phyloP scores from a whole-genome alignment of 768 basidiomycete genomes.

The Boletellus ananas region DNA sequence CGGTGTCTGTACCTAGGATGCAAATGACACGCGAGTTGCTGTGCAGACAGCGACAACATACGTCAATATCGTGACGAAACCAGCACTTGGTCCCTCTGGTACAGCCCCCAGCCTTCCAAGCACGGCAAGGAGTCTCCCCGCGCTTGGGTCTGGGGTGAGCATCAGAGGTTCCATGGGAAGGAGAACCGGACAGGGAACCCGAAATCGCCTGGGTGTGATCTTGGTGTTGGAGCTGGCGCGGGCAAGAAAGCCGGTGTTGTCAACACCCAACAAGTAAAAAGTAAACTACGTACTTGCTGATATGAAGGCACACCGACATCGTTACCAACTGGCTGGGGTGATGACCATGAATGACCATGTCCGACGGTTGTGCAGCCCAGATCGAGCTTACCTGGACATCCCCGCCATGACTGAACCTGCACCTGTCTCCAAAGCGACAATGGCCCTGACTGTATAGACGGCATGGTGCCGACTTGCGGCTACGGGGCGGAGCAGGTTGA shows the following conservation, averaged over 20 bases:
- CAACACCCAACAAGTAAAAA: background rate
- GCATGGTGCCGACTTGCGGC: conserved; percentile 14
- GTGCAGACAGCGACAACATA: conserved; percentile 12
- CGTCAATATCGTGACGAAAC: conserved; percentile 33
- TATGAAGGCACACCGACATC: background rate
- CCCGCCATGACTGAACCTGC: conserved; percentile 22
- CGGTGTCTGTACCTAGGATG: conserved; percentile 8
- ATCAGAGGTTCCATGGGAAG: conserved; percentile 9
- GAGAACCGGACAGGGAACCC: background rate
- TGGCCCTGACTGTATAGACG: conserved; percentile 20
- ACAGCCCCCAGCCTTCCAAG: conserved; percentile 39
- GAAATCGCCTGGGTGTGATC: background rate
- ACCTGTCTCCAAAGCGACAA: conserved; percentile 27
- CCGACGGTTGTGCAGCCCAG: background rate
- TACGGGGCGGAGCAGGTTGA: background rate
- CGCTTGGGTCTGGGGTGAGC: conserved; percentile 21
- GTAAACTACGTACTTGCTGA: background rate
- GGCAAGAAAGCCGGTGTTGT: background rate
- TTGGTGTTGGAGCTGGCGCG: background rate
- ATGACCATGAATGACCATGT: background rate
- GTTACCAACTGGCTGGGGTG: background rate
- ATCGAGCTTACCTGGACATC: conserved; percentile 3
- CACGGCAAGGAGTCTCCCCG: conserved; percentile 20
- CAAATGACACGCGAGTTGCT: background rate
- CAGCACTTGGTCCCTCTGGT: conserved; percentile 33